Percentiles rank a stretch among this genome's conserved stretches.
Evolutionary conservation across 257 asterid genomes (phyloP).

Genomic region (Knoxia roxburghii): DNA sequence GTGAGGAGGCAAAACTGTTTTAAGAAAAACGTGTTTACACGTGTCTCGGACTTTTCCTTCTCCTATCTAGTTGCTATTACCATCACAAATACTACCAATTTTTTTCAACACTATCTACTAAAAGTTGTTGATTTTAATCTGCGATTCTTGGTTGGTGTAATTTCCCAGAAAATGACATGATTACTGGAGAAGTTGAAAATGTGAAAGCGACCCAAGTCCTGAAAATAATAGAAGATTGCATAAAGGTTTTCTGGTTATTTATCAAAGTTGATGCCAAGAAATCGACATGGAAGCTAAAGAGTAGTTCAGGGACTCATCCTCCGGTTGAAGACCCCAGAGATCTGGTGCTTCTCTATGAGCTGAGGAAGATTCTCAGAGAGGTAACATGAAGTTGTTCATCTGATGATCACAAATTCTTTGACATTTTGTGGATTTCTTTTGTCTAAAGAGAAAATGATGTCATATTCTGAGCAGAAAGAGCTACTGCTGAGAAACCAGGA

Average conservation of each 20-base stretch:
- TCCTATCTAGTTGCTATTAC: too few relatives aligned
- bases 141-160: neutral
- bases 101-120: too few relatives aligned
- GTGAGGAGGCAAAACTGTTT: too few relatives aligned
- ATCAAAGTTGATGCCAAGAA: constrained; percentile 29
- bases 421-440: neutral
- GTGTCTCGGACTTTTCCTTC: too few relatives aligned
- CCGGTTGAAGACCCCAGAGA: constrained; percentile 59
- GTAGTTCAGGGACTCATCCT: constrained; percentile 16
- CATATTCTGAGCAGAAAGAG: constrained; percentile 29
- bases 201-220: constrained; percentile 32
- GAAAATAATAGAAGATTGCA: constrained; percentile 42
- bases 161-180: constrained; percentile 18
- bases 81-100: too few relatives aligned
- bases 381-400: too few relatives aligned
- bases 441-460: too few relatives aligned
- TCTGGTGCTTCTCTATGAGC: constrained; percentile 34
- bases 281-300: constrained; percentile 25
- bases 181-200: constrained; percentile 25
- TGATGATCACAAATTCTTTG: too few relatives aligned
- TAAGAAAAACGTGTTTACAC: too few relatives aligned
- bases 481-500: constrained; percentile 30
- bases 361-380: constrained; percentile 34
- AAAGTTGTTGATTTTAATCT: neutral
- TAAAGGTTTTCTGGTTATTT: constrained; percentile 40